phyloP scores from a whole-genome alignment of 2,329 filamentous ascomycete species.

The Cryphonectria naterciae region DNA sequence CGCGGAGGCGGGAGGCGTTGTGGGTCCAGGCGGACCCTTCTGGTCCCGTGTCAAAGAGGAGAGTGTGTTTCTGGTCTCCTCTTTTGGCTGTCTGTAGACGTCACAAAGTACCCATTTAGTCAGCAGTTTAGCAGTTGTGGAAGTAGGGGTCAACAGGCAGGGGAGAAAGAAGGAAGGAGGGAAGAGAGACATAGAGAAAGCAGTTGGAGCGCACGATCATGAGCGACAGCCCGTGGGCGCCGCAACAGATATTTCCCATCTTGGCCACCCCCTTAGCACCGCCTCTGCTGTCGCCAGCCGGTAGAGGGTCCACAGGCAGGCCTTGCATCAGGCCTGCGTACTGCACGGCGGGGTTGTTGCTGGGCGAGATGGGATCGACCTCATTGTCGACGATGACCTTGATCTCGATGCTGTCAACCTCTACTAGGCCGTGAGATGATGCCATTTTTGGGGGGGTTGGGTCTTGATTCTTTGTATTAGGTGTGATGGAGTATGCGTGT shows the following conservation, averaged over 20 bases:
- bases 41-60: constrained; percentile 59
- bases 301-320: constrained; percentile 43
- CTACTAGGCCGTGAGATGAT: constrained; percentile 27
- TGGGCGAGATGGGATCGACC: constrained; percentile 55
- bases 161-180: neutral
- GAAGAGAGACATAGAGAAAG: neutral
- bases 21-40: constrained; percentile 55
- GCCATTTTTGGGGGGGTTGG: constrained; percentile 17
- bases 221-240: constrained; percentile 57
- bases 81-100: constrained; percentile 48
- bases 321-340: constrained; percentile 48
- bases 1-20: constrained; percentile 50
- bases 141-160: too few relatives aligned
- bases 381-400: constrained; percentile 59
- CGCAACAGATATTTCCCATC: constrained; percentile 56
- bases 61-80: constrained; percentile 46
- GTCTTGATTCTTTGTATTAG: neutral
- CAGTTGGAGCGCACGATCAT: constrained; percentile 47
- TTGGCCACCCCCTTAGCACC: constrained; percentile 48
- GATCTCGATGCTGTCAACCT: constrained; percentile 46
- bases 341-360: constrained; percentile 47
- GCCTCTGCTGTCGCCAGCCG: constrained; percentile 42
- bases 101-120: constrained; percentile 29
- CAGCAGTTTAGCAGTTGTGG: neutral
- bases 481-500: neutral